Base-by-base conservation (phyloP, 2,329 filamentous ascomycete genomes). In the Beauveria medogensis region DNA sequence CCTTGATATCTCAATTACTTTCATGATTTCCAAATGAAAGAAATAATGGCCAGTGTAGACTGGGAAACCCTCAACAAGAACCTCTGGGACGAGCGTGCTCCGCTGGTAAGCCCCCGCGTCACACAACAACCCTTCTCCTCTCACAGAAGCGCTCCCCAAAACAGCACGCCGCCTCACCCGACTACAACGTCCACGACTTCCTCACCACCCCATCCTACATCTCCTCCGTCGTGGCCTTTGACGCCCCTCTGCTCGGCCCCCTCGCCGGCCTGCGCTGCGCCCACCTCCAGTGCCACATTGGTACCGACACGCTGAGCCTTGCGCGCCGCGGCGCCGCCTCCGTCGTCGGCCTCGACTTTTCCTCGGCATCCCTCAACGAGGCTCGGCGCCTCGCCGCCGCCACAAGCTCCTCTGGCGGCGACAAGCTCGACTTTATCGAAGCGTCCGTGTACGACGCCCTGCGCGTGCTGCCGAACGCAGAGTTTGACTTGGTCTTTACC, bases 231-330 rank as follows among this genome's bases (percentile, higher is more conserved):
- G 63, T 62, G 14, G 14, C 34, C 14, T 63, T 64, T 37, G 61
- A 64, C 52, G 16, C 44, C 6, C 61, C 61, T 3, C 59, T 61
- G 2, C 48, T 65, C 22, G 60, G 57, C n/a, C n/a, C 56, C 46
- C 26, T 64, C 5, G 30, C 56, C 7, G 61, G 59, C n/a, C 56
- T 63, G 34, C 28, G 62, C 43, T 61, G 55, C 47, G 63, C 55
- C 1, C 64, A 65, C 44, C 59, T 65, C 4, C 64, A 64, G 55
- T 64, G 64, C 61, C 64, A 65, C 59, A 64, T 64, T 20, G 63
- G 63, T n/a, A 65, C 63, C 18, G 64, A 65, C 43, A 63, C 63
- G 30, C 59, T 64, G n/a, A 62, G 63, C 30, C 54, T 65, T 12
- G 63, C 60, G 16, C 44, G 64, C 1, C 55, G 61, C 18, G 64